Conservation (phyloP, 2,329 filamentous ascomycete species). For the Fusarium sp. region DNA sequence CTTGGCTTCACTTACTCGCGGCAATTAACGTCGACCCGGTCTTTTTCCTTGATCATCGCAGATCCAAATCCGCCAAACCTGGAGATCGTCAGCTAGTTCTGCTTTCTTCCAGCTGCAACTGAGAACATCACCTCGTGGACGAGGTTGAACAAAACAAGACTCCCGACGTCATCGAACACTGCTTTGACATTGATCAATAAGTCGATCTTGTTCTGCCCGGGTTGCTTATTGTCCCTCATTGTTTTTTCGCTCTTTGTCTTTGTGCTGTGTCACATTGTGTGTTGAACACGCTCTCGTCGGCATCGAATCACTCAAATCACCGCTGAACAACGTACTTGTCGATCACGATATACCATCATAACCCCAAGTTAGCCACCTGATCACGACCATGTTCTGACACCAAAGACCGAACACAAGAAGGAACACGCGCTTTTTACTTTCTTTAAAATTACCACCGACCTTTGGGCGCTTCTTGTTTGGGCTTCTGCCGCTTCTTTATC, state of each 20-base stretch:
- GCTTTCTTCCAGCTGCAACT: constrained; percentile 28
- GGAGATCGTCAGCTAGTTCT: constrained; percentile 41
- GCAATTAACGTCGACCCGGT: constrained; percentile 32
- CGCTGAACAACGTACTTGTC: constrained; percentile 28
- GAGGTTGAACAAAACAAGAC: constrained; percentile 30
- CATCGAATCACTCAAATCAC: constrained; percentile 29
- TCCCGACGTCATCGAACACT: constrained; percentile 25
- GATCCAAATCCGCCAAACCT: constrained; percentile 29
- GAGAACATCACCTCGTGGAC: constrained; percentile 40
- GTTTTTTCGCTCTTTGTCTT: constrained; percentile 20
- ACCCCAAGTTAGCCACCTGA: constrained; percentile 24
- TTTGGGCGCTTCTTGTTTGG: constrained; percentile 33
- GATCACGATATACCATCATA: constrained; percentile 35
- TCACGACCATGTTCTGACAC: constrained; percentile 47
- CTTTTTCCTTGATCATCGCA: constrained; percentile 26
- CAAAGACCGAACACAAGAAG: constrained; percentile 41
- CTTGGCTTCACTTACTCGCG: constrained; percentile 16
- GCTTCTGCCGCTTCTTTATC: constrained; percentile 14
- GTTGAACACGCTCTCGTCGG: constrained; percentile 36
- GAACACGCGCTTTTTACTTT: constrained; percentile 40
- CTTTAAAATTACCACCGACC: constrained; percentile 32
- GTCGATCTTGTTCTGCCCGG: constrained; percentile 29
- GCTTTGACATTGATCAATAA: constrained; percentile 12
- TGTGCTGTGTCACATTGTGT: constrained; percentile 41
- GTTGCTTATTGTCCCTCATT: constrained; percentile 32